Conservation (phyloP, 192 early-diverging fungal genomes). For the Backusella liffmaniae region DNA sequence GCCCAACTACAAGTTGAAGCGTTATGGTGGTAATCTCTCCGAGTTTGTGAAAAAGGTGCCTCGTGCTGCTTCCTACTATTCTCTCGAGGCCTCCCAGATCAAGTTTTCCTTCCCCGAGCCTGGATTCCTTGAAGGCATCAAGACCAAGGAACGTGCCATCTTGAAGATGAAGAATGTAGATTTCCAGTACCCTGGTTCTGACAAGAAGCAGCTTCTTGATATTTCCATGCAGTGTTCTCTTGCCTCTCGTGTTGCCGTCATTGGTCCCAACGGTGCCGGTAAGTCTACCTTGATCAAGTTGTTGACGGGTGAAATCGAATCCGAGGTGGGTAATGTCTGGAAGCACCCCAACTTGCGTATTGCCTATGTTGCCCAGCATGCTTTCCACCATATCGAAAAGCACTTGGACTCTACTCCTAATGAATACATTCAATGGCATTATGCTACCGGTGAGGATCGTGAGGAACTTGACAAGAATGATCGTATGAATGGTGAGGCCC, state of each 20-base stretch:
- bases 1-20: conserved; percentile 65
- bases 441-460: conserved; percentile 73
- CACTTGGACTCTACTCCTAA: conserved; percentile 83
- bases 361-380: conserved; percentile 85
- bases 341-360: conserved; percentile 85
- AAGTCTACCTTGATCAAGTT: conserved; percentile 74
- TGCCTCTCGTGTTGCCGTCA: conserved; percentile 75
- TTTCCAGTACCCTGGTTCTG: conserved; percentile 70
- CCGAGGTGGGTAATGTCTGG: conserved; percentile 71
- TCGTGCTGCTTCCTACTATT: conserved; percentile 77
- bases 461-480: conserved; percentile 72
- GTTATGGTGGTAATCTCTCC: conserved; percentile 78
- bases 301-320: conserved; percentile 75
- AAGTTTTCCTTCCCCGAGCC: conserved; percentile 73
- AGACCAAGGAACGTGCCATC: conserved; percentile 72
- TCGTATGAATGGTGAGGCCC: conserved; percentile 63
- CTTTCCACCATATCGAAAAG: conserved; percentile 83
- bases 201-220: conserved; percentile 57
- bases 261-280: conserved; percentile 77
- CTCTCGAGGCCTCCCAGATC: conserved; percentile 61
- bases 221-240: conserved; percentile 68
- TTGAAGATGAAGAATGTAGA: conserved; percentile 72
- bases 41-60: conserved; percentile 77
- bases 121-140: conserved; percentile 73
- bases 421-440: conserved; percentile 84